Conservation (phyloP, 2,329 filamentous ascomycete genomes). For the Penicillium decumbens region DNA sequence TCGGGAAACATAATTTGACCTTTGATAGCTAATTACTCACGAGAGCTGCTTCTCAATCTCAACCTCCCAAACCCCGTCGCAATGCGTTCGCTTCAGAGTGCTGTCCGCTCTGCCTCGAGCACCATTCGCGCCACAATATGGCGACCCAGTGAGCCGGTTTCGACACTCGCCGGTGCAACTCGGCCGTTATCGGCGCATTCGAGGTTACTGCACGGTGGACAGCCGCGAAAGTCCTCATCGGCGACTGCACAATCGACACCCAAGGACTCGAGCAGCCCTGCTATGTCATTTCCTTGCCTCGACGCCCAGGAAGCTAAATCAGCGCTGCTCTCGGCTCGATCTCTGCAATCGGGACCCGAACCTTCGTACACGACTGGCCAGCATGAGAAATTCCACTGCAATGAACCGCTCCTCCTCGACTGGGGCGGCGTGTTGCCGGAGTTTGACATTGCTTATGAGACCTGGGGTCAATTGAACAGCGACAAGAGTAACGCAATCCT, state of each 20-base stretch:
- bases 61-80: not conserved
- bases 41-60: not conserved
- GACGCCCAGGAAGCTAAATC: slow-evolving; percentile 77
- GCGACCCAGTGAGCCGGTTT: slow-evolving; percentile 9
- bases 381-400: slow-evolving; percentile 71
- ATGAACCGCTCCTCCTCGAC: slow-evolving; percentile 73
- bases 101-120: slow-evolving; percentile 19
- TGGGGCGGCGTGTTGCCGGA: slow-evolving; percentile 90
- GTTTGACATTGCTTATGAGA: slow-evolving; percentile 86
- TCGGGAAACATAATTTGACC: slow-evolving; percentile 9
- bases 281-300: slow-evolving; percentile 84
- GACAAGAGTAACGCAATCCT: slow-evolving; percentile 85
- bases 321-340: slow-evolving; percentile 63
- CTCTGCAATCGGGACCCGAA: slow-evolving; percentile 74
- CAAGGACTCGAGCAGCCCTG: slow-evolving; percentile 63
- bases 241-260: slow-evolving; percentile 15
- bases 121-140: slow-evolving; percentile 12
- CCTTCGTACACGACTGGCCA: slow-evolving; percentile 88
- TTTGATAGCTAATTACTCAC: slow-evolving; percentile 2
- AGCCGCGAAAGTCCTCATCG: slow-evolving; percentile 17
- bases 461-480: slow-evolving; percentile 77
- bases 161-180: slow-evolving; percentile 7
- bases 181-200: slow-evolving; percentile 19
- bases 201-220: slow-evolving; percentile 21
- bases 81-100: slow-evolving; percentile 22